Evolutionary conservation across 768 basidiomycete species (phyloP), one percentile per base, ranked within the genome.

Genomic region (Lentinus tigrinus): DNA sequence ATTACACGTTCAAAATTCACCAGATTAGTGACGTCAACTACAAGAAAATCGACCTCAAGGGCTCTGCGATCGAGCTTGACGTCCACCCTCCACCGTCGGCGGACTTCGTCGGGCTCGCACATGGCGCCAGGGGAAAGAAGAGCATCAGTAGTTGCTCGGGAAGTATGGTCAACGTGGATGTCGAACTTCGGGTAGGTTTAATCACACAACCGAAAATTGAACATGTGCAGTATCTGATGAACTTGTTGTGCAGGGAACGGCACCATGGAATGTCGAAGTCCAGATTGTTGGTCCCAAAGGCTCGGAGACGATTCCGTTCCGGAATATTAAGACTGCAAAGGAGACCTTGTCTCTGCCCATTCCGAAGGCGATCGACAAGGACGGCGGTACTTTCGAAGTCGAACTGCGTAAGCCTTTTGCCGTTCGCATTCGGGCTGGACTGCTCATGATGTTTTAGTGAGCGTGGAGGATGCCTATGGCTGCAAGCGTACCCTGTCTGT

Each of bases 31-130:
- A 98, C 70, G 78, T 81, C 10, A 85, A 95, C 69, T 98, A 98
- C 73, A 81, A 83, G 65, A 85, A 83, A 63, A 79, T 93, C 26
- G 82, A 85, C 21, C 75, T 97, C 19, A 78, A 85, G 37, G 88
- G 89, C 23, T 85, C 89, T 40, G 85, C 83, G 57, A 92, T 95
- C 63, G 86, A 91, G 55, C 92, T 96, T 72, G 79, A 91, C 37
- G 91, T 98, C 36, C 95, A 97, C 70, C 94, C 95, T 1, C 77
- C 92, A 39, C 94, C 95, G 0, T 81, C 83, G 37, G 93, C 88
- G 2, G 84, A 88, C 58, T 92, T 95, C 63, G 77, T 78, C n/a
- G 71, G 74, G 14, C 67, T 75, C 27, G 67, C 70, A 9, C 65
- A 71, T 40, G 72, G 75, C 26, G 75, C 74, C 39, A 74, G 79